Evolutionary conservation across 1,284 basidiomycete genomes (phyloP).

Genomic region (Pseudozyma tsukubaensis): DNA sequence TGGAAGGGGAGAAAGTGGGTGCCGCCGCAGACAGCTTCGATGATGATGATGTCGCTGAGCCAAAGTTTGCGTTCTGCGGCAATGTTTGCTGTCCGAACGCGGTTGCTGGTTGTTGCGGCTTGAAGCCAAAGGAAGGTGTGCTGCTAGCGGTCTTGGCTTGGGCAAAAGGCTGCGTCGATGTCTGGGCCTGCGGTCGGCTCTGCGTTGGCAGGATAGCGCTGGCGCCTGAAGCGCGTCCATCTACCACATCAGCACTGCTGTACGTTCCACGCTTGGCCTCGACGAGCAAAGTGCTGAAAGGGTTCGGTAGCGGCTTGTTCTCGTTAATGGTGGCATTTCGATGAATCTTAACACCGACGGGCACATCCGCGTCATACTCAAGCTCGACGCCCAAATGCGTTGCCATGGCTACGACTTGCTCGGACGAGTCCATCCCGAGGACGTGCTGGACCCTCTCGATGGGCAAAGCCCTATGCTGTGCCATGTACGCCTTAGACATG

Average conservation of each 20-base stretch:
- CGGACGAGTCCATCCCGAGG: slow-evolving; percentile 54
- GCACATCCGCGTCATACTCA: slow-evolving; percentile 46
- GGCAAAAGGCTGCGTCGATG: slow-evolving; percentile 4
- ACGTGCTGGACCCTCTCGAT: slow-evolving; percentile 37
- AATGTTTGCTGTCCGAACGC: slow-evolving; percentile 18
- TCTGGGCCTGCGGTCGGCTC: neutral
- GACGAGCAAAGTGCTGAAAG: slow-evolving; percentile 75
- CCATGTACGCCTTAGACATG: slow-evolving; percentile 71
- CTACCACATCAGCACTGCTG: slow-evolving; percentile 79
- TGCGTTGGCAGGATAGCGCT: slow-evolving; percentile 9
- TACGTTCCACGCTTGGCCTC: slow-evolving; percentile 78
- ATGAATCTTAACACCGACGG: slow-evolving; percentile 29
- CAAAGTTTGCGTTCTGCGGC: slow-evolving; percentile 15
- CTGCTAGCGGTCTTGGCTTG: neutral
- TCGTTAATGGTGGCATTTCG: slow-evolving; percentile 73
- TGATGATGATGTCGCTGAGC: slow-evolving; percentile 4
- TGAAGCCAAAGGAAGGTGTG: slow-evolving; percentile 9
- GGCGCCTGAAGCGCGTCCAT: slow-evolving; percentile 72
- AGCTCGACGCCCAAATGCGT: slow-evolving; percentile 68
- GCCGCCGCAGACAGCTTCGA: slow-evolving; percentile 34
- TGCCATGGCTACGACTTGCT: slow-evolving; percentile 60
- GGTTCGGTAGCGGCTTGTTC: slow-evolving; percentile 60
- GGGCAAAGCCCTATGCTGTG: slow-evolving; percentile 64
- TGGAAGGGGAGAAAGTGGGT: slow-evolving; percentile 20
- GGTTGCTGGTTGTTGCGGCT: slow-evolving; percentile 7